phyloP scores from a whole-genome alignment of 345 rosid species.

The Citrus inodora region DNA sequence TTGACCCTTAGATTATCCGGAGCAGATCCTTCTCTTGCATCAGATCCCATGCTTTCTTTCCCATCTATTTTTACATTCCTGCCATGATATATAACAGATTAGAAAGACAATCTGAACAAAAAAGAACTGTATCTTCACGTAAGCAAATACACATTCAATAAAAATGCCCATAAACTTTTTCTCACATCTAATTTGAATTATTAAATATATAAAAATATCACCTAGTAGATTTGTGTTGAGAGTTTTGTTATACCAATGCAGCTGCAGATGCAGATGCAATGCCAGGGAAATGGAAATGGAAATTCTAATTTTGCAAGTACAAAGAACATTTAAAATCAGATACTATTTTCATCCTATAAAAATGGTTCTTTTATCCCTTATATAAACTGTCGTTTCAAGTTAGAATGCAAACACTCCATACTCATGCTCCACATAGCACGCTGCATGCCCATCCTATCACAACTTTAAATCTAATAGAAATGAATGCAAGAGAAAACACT shows the following conservation, averaged over 20 bases:
- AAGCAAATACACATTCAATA: neutral
- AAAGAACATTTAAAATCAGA: neutral
- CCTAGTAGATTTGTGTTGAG: neutral
- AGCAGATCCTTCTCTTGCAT: slow-evolving; percentile 31
- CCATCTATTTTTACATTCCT: slow-evolving; percentile 59
- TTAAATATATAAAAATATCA: neutral
- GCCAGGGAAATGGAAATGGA: neutral
- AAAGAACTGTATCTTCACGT: neutral
- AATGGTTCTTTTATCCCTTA: neutral
- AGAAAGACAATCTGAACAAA: neutral
- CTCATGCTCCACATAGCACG: neutral
- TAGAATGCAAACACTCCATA: neutral
- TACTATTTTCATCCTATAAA: neutral
- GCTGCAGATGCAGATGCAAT: neutral
- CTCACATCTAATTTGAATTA: neutral
- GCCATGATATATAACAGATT: slow-evolving; percentile 28
- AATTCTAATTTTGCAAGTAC: neutral
- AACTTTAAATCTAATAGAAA: neutral
- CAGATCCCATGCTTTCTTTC: slow-evolving; percentile 29
- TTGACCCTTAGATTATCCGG: slow-evolving; percentile 43
- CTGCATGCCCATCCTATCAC: too few species aligned
- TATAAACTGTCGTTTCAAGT: too few species aligned
- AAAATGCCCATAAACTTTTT: neutral
- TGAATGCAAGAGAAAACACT: neutral
- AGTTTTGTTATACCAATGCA: neutral